Base-by-base conservation (phyloP, 139 green algal species). In the Haematococcus sp. region DNA sequence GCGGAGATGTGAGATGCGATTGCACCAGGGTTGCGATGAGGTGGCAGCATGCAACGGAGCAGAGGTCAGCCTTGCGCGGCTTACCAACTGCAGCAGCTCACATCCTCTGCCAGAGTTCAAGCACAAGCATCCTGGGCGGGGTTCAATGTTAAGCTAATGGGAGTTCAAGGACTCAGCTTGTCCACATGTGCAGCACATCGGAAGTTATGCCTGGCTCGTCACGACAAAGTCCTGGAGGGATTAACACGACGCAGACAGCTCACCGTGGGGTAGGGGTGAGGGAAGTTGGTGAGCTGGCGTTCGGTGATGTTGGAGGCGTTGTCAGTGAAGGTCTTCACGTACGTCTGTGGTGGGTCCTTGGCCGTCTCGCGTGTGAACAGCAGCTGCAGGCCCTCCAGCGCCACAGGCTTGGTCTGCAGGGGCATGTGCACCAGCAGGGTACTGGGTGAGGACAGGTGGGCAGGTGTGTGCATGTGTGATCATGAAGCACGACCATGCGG, bases 201-300 rank as follows among this genome's bases (percentile, higher is more conserved):
- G n/a, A n/a, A n/a, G n/a, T n/a, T n/a, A n/a, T n/a, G n/a, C n/a
- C n/a, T n/a, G n/a, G n/a, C n/a, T n/a, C n/a, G n/a, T n/a, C n/a
- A n/a, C n/a, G n/a, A n/a, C n/a, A n/a, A n/a, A n/a, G n/a, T n/a
- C n/a, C n/a, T n/a, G n/a, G n/a, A n/a, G n/a, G n/a, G n/a, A n/a
- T n/a, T n/a, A n/a, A n/a, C n/a, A n/a, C n/a, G n/a, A n/a, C 11
- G 17, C 64, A 20, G 63, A 16, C 61, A 16, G n/a, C 28, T 40
- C 54, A 81, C 76, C 68, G 84, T 73, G 44, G 94, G 95, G 87
- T 99, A 94, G 16, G 95, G 95, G 87, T 99, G 95, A 43, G 96
- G 96, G 81, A 95, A 98, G 71, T 94, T 56, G 15, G 92, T 95
- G 32, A 99, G 85, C 69, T 86, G 84, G 1, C 74, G 79, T 80